A percentile compares a stretch with the other conserved stretches of the same genome.
These are phyloP conservation scores for Fraxinus paxiana DNA, from an alignment of 305 asterid species.

Conservation along the genomic window DNA sequence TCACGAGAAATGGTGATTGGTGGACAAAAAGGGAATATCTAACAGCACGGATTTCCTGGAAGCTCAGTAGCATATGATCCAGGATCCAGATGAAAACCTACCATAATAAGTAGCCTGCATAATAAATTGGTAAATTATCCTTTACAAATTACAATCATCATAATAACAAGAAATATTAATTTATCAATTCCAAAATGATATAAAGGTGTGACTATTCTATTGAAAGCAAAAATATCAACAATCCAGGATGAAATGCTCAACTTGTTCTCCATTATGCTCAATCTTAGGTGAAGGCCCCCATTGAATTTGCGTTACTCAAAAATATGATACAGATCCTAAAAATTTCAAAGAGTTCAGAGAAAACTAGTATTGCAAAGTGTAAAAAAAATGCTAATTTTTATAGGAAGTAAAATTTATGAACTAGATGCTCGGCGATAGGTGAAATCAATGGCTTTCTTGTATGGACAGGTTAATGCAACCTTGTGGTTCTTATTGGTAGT, in stretches of 20 bases:
- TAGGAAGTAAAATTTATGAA: not conserved
- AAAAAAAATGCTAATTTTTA: not conserved
- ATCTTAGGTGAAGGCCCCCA: not conserved
- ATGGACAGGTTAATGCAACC: not conserved
- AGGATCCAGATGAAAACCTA: constrained; percentile 26
- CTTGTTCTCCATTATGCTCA: not conserved
- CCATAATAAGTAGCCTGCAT: constrained; percentile 45
- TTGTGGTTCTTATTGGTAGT: not conserved
- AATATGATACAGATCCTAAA: not conserved
- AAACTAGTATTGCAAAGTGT: not conserved
- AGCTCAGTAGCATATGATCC: constrained; percentile 23
- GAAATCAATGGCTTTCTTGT: constrained; percentile 4
- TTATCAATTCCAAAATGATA: not conserved
- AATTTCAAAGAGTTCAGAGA: not conserved
- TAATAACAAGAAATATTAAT: not conserved
- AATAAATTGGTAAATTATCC: constrained; percentile 1
- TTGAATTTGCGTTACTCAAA: not conserved
- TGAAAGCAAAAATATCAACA: not conserved
- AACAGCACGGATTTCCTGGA: constrained; percentile 26
- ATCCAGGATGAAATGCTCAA: not conserved
- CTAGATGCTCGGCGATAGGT: not conserved
- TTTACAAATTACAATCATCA: constrained; percentile 15
- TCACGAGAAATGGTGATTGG: constrained; percentile 16
- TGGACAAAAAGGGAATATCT: constrained; percentile 28
- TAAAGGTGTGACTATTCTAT: not conserved